A percentile compares a stretch with the other conserved stretches of the same genome.
These are phyloP conservation scores for Geotrichum australiense DNA, from an alignment of 1,139 yeast genomes.

Conservation along the genomic window DNA sequence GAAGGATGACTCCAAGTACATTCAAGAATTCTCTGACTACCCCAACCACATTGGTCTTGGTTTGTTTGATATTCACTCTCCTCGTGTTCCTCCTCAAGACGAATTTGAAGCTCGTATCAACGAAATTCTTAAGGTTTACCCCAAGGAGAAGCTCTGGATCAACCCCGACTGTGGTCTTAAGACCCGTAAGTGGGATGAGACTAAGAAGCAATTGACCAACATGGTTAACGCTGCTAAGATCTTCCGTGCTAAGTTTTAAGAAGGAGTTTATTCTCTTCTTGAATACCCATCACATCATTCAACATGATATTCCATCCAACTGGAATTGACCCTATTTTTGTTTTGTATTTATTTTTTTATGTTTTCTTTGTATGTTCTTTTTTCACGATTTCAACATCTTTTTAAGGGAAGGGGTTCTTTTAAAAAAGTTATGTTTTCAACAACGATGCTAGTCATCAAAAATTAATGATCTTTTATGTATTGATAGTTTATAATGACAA, in stretches of 20 bases:
- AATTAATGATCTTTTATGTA: constrained; percentile 6
- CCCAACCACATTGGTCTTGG: constrained; percentile 99
- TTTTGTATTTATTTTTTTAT: constrained; percentile 15
- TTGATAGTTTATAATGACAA: constrained; percentile 20
- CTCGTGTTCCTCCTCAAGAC: constrained; percentile 97
- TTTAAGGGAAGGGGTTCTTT: constrained; percentile 18
- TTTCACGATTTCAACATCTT: constrained; percentile 26
- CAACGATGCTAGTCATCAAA: constrained; percentile 15
- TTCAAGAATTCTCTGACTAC: constrained; percentile 94
- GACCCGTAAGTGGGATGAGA: constrained; percentile 95
- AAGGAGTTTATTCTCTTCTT: neutral
- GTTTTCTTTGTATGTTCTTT: constrained; percentile 11
- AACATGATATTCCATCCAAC: constrained; percentile 10
- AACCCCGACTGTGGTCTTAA: constrained; percentile 99
- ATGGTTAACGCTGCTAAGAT: constrained; percentile 99
- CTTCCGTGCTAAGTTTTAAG: constrained; percentile 58
- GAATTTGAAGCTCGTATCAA: constrained; percentile 91
- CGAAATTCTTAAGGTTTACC: constrained; percentile 93
- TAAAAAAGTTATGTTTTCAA: constrained; percentile 14
- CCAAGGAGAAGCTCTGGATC: constrained; percentile 97
- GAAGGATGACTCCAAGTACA: constrained; percentile 98
- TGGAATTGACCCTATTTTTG: constrained; percentile 14
- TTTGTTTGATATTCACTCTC: constrained; percentile 97
- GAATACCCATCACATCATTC: constrained; percentile 9
- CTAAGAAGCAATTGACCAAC: constrained; percentile 72